Evolutionary conservation across 257 asterid genomes (phyloP).

Genomic region (Lavandula angustifolia): DNA sequence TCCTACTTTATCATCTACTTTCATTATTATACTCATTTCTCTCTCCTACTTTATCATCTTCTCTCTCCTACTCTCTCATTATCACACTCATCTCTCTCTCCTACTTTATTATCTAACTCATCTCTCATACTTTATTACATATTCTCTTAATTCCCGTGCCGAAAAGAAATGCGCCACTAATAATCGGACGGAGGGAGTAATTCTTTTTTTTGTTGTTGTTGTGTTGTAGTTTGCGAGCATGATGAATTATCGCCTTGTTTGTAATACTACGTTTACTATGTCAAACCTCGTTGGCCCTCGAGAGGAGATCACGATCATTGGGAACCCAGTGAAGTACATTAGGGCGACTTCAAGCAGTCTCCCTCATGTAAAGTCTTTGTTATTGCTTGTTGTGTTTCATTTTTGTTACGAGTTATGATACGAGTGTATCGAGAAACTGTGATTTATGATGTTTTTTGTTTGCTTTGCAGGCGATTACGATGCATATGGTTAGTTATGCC

Average conservation of each 20-base stretch:
- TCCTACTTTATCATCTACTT: no score
- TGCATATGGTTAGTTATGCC: conserved; percentile 87
- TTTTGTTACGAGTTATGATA: not conserved
- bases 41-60: no score
- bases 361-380: conserved; percentile 58
- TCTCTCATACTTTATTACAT: no score
- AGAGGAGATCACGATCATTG: conserved; percentile 57
- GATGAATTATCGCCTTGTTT: conserved; percentile 58
- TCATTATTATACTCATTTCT: no score
- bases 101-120: no score
- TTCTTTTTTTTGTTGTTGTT: not conserved
- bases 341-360: conserved; percentile 57
- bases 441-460: not conserved
- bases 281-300: conserved; percentile 79
- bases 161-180: no score
- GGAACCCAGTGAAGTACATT: conserved; percentile 59
- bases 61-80: no score
- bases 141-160: no score
- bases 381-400: no score
- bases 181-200: no score
- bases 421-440: not conserved
- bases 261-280: conserved; percentile 75
- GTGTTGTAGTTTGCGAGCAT: conserved; percentile 50
- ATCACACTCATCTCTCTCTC: not conserved
- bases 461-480: conserved; percentile 55